Base-by-base conservation (phyloP, 345 rosid species). In the Gossypium herbaceum region DNA sequence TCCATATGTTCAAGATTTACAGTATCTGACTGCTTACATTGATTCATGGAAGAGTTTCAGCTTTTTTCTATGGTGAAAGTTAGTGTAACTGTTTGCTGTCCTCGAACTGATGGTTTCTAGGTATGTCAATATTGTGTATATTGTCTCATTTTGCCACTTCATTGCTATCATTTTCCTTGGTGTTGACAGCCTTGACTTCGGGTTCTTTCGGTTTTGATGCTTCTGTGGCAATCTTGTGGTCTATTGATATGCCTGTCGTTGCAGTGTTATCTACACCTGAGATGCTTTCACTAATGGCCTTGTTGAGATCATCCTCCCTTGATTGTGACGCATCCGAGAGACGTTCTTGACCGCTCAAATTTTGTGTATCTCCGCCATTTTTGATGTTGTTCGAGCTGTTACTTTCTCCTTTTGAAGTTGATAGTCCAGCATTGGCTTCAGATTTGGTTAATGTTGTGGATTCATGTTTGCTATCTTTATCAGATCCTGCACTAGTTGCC, bases 181-280 rank as follows among this genome's bases (percentile, higher is more conserved):
- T 39, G 29, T 54, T 29, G 64, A 72, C 47, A 39, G 11, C 61
- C 67, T 80, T 29, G 44, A 45, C 48, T 54, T 80, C 72, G 7
- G 75, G 54, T 76, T 76, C 72, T 54, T 29, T n/a, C 24, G 71
- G 72, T 62, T 55, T 73, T 69, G 73, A 76, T 25, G 13, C 64
- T 66, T 75, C 73, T 11, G 4, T 8, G 11, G 34, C 20, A 2
- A 63, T 39, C 12, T 44, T 9, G 19, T 58, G 71, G 41, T 66
- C 54, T 52, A 48, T 12, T 16, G 22, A 62, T 6, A 61, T 63
- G 24, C 39, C 60, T 39, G 45, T 71, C 29, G 25, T 63, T 47
- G n/a, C 19, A 19, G 16, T 50, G 34, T 41, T 9, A 29, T 27
- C 71, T 41, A 43, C 64, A 12, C 9, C 73, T 20, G 58, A n/a